Base-by-base conservation (phyloP, 1,284 basidiomycete genomes). In the Volvariella volvacea region DNA sequence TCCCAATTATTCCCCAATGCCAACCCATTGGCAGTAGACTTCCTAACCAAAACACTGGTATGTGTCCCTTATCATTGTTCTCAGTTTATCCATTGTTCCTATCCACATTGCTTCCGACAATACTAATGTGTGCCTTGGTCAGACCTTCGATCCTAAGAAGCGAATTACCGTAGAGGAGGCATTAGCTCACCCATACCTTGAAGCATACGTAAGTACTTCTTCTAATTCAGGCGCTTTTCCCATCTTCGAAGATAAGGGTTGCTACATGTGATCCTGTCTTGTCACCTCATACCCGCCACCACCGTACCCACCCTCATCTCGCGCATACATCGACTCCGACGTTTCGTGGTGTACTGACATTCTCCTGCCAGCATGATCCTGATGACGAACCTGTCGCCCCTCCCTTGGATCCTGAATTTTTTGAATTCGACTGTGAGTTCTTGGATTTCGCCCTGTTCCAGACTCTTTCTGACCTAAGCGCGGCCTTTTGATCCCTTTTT, bases 131-230 rank as follows among this genome's bases (percentile, higher is more conserved):
- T 37, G 20, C 48, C 45, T 51, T 41, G 44, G 22, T 41, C 49
- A 85, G 80, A 88, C 86, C 41, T 93, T 97, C 64, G 91, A 94
- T 62, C 92, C 93, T 9, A 90, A 90, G 68, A 95, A 93, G 64
- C 84, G 93, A 32, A 83, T 92, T 61, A 92, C 90, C 0, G 88
- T 92, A 39, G 92, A 95, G 56, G 78, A 93, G 51, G 92, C 92
- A n/a, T 71, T 95, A 25, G 81, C 83, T 16, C 92, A 95, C 58
- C 92, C 92, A 2, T 95, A 94, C 60, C 73, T 96, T 15, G 89
- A 92, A 60, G 88, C 92, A 58, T 94, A 94, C 58, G 84, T 86
- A 56, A 44, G 80, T 73, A 22, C n/a, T n/a, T n/a, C n/a, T 43
- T 41, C 14, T 16, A 45, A n/a, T 19, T 21, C 33, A 20, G 34